Evolutionary conservation across 2,329 filamentous ascomycete genomes (phyloP).

Genomic region (Rhytidhysteron rufulum): DNA sequence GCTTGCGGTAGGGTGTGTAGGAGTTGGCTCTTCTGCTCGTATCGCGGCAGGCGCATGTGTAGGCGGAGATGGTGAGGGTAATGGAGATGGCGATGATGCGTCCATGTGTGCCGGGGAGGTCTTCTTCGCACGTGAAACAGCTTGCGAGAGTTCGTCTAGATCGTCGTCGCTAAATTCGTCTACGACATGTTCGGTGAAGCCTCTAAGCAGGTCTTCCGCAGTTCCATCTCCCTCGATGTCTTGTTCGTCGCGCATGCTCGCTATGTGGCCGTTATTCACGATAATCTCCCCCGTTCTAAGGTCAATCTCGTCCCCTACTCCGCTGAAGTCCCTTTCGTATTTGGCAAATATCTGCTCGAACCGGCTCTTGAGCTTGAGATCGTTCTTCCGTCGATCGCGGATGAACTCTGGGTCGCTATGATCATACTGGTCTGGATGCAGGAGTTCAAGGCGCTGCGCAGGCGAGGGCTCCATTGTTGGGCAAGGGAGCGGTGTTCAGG

Average conservation of each 20-base stretch:
- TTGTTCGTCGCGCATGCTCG: slow-evolving; percentile 56
- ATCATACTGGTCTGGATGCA: slow-evolving; percentile 22
- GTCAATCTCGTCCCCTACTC: slow-evolving; percentile 86
- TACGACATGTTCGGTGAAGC: slow-evolving; percentile 12
- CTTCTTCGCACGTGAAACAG: no score
- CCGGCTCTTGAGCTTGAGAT: slow-evolving; percentile 70
- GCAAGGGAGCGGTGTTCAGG: background rate
- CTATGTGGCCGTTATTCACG: slow-evolving; percentile 86
- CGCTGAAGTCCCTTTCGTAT: slow-evolving; percentile 78
- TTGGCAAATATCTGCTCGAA: slow-evolving; percentile 90
- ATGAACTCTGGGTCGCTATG: slow-evolving; percentile 40
- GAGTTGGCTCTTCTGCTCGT: background rate
- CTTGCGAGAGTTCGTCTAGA: background rate
- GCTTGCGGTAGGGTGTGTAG: background rate
- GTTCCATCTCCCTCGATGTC: slow-evolving; percentile 9
- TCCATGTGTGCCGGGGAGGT: no score
- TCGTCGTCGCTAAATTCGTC: slow-evolving; percentile 1
- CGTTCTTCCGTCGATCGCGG: slow-evolving; percentile 58
- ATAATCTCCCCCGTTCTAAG: slow-evolving; percentile 74
- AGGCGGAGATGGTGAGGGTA: background rate
- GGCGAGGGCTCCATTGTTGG: slow-evolving; percentile 1
- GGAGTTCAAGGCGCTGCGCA: slow-evolving; percentile 1
- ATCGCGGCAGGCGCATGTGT: background rate
- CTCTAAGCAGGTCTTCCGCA: slow-evolving; percentile 16
- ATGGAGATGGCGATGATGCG: background rate